phyloP scores from a whole-genome alignment of 1,284 basidiomycete genomes.

The Vanrija pseudolonga region DNA sequence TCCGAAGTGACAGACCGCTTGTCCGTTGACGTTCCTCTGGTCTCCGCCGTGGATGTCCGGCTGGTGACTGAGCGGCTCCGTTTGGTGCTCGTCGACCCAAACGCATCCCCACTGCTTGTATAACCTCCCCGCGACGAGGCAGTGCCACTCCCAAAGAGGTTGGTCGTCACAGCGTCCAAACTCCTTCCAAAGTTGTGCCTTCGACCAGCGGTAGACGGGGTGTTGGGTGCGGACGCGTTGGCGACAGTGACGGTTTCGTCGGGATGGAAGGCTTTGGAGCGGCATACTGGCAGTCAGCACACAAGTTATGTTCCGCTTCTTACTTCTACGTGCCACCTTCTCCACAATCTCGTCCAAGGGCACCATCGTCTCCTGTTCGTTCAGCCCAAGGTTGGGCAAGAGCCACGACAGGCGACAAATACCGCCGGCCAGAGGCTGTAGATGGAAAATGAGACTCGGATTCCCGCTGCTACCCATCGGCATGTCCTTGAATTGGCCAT shows the following conservation, averaged over 20 bases:
- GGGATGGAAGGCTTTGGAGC: too few relatives aligned
- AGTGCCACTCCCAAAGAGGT: conserved; percentile 43
- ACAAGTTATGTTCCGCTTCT: too few relatives aligned
- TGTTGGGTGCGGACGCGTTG: too few relatives aligned
- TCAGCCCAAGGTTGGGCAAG: neutral
- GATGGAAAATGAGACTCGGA: conserved; percentile 61
- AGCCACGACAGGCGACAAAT: conserved; percentile 56
- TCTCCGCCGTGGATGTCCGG: conserved; percentile 32
- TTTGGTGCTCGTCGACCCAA: conserved; percentile 30
- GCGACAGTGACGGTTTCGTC: too few relatives aligned
- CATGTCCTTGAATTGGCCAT: conserved; percentile 47
- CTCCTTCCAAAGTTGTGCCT: conserved; percentile 58
- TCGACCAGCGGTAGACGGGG: too few relatives aligned
- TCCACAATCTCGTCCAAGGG: neutral
- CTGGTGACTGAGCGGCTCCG: conserved; percentile 24
- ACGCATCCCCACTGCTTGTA: conserved; percentile 16
- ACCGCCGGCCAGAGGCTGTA: conserved; percentile 76
- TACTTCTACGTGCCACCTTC: neutral
- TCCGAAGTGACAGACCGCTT: conserved; percentile 13
- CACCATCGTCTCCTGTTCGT: too few relatives aligned
- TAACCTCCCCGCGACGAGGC: conserved; percentile 26
- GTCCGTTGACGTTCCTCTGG: conserved; percentile 11
- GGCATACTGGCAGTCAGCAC: too few relatives aligned
- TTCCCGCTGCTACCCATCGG: conserved; percentile 42
- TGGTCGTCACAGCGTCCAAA: conserved; percentile 7